phyloP scores from a whole-genome alignment of 768 basidiomycete genomes.

The Mycena amicta region DNA sequence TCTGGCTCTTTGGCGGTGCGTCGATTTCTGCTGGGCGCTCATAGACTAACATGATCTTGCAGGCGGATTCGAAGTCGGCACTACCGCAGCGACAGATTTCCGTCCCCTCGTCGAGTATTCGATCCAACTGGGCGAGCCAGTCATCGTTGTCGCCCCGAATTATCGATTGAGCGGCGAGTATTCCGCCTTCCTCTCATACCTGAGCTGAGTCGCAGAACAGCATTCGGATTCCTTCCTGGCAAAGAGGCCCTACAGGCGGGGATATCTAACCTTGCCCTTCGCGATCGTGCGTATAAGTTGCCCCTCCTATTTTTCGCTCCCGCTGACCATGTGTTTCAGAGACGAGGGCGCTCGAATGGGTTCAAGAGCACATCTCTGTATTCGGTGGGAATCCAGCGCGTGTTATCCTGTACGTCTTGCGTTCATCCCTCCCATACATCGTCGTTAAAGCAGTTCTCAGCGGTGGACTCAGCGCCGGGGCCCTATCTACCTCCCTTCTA shows the following conservation, averaged over 20 bases:
- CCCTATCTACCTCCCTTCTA: slow-evolving; percentile 3
- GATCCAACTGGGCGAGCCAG: slow-evolving; percentile 1
- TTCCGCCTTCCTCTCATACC: background rate
- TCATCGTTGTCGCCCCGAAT: slow-evolving; percentile 7
- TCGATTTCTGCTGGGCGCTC: background rate
- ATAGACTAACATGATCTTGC: background rate
- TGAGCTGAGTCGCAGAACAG: background rate
- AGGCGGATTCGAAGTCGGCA: background rate
- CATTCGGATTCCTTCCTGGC: slow-evolving; percentile 8
- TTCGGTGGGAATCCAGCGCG: slow-evolving; percentile 60
- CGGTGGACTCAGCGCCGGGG: slow-evolving; percentile 9
- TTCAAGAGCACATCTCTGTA: slow-evolving; percentile 52
- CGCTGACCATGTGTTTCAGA: slow-evolving; percentile 25
- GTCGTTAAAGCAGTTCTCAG: background rate
- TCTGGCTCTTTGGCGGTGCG: background rate
- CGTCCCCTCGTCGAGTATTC: slow-evolving; percentile 6
- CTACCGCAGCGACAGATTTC: background rate
- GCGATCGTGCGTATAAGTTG: slow-evolving; percentile 14
- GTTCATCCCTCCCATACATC: background rate
- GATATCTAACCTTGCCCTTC: slow-evolving; percentile 4
- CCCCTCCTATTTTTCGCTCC: background rate
- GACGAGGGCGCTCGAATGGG: slow-evolving; percentile 52
- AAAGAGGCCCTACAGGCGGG: slow-evolving; percentile 9
- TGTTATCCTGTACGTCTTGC: slow-evolving; percentile 41
- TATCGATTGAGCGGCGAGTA: slow-evolving; percentile 10